Evolutionary conservation across 2,329 filamentous ascomycete species (phyloP), one percentile per base, ranked within the genome.

Genomic region (Diaporthe sp.): DNA sequence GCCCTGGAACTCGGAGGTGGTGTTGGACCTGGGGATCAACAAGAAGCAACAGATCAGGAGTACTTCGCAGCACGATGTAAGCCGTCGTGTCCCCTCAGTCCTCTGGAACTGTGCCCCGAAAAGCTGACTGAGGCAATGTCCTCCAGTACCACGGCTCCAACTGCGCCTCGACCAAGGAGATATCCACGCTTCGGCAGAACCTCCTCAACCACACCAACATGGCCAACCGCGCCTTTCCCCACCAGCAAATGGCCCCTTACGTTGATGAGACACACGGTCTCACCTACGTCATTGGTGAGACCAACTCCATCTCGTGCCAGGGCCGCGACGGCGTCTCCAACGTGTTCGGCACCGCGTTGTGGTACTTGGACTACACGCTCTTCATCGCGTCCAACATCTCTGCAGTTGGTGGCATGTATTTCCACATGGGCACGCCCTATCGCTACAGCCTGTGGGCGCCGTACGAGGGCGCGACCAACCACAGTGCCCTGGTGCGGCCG

Each of bases 361-460:
- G 71, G 71, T 72, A 65, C n/a, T 17, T 72, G 9, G 50, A 72
- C 71, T 72, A 72, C 27, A 55, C 42, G 8, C 59, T 72, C 27
- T 72, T 68, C 71, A 55, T 65, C 37, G 59, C 58, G 35, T 65
- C 63, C 71, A 72, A 72, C 59, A 65, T 72, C 58, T 53, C 61
- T 1, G 59, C 59, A 1, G 71, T 72, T 19, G 63, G 63, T 17
- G 63, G 63, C n/a, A 66, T 66, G 63, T 72, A 68, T 13, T 72
- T 72, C 39, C 71, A 72, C 71, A 44, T 65, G 47, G 79, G 79
- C 15, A 79, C 78, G 0, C 74, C 61, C 37, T 80, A 77, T 56
- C 75, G 76, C 19, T 80, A 80, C 71, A 75, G 73, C 13, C 65
- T 77, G 17, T 80, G 78, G 79, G 76, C 78, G 44, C 79, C 79